A percentile compares a stretch with the other conserved stretches of the same genome.
Conservation (phyloP, 2,329 filamentous ascomycete species). For the Ceratocystis huliohia region DNA sequence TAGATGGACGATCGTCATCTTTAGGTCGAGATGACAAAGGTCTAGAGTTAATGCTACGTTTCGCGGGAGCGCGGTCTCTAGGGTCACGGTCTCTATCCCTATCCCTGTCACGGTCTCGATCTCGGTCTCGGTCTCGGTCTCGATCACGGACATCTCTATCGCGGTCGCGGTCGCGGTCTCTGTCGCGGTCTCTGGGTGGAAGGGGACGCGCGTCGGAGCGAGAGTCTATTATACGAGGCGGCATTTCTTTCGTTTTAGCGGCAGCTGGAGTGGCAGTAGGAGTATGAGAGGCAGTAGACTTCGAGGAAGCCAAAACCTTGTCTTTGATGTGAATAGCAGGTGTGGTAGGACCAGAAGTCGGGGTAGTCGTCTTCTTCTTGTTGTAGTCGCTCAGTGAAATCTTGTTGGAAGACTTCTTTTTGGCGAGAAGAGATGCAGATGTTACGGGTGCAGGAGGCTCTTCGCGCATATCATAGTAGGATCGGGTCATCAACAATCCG, state of each 20-base stretch:
- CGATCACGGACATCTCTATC: not conserved
- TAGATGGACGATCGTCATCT: constrained; percentile 1
- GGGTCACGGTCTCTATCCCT: constrained; percentile 15
- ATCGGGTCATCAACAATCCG: constrained; percentile 43
- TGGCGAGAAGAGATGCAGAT: constrained; percentile 30
- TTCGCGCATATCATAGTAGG: constrained; percentile 46
- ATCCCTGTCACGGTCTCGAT: constrained; percentile 14
- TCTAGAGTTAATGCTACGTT: constrained; percentile 1
- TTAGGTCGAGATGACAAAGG: constrained; percentile 8
- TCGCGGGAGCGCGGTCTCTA: constrained; percentile 4
- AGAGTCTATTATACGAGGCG: not conserved
- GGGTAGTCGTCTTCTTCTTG: constrained; percentile 34
- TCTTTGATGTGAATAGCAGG: not conserved
- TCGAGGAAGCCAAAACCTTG: not conserved
- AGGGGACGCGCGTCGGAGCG: constrained; percentile 1
- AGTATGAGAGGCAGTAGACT: not conserved
- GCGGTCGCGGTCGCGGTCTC: constrained; percentile 10
- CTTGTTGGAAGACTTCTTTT: constrained; percentile 40
- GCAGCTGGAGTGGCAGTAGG: not conserved
- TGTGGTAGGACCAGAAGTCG: constrained; percentile 1
- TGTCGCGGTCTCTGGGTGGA: constrained; percentile 10
- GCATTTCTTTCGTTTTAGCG: constrained; percentile 1
- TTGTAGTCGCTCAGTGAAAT: constrained; percentile 48
- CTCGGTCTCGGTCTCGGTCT: constrained; percentile 6
- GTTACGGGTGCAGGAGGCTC: constrained; percentile 33